Evolutionary conservation across 257 asterid genomes (phyloP).

Genomic region (Coffea eugenioides): DNA sequence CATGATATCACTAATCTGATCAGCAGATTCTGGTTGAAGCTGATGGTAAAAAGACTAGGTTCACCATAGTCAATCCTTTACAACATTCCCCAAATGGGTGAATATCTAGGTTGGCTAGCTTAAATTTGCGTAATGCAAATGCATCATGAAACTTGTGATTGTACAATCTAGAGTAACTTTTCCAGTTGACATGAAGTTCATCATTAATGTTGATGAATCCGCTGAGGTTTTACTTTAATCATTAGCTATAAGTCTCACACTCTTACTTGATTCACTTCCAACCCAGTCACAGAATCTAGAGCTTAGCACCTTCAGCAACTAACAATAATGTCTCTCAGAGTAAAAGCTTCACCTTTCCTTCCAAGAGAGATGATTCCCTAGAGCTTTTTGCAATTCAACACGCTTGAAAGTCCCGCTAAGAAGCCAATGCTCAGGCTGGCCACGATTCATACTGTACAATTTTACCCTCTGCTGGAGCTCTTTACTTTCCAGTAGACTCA

Average conservation of each 20-base stretch:
- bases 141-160: not conserved
- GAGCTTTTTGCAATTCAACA: constrained; percentile 80
- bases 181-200: not conserved
- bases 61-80: not conserved
- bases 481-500: constrained; percentile 81
- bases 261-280: not conserved
- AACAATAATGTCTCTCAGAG: not conserved
- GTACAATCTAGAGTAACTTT: not conserved
- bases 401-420: constrained; percentile 83
- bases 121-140: no score
- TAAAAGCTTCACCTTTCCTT: constrained; percentile 75
- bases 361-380: constrained; percentile 92
- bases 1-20: not conserved
- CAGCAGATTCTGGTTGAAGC: not conserved
- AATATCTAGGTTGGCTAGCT: not conserved
- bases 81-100: not conserved
- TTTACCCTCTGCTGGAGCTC: constrained; percentile 93
- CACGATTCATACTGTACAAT: constrained; percentile 67
- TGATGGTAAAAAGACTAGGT: not conserved
- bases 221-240: not conserved
- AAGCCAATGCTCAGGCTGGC: constrained; percentile 96
- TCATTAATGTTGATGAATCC: not conserved
- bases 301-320: not conserved
- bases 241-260: not conserved
- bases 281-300: not conserved